Evolutionary conservation across 441 rosid species (phyloP).

Genomic region (Bocquillonia castaneifolia): DNA sequence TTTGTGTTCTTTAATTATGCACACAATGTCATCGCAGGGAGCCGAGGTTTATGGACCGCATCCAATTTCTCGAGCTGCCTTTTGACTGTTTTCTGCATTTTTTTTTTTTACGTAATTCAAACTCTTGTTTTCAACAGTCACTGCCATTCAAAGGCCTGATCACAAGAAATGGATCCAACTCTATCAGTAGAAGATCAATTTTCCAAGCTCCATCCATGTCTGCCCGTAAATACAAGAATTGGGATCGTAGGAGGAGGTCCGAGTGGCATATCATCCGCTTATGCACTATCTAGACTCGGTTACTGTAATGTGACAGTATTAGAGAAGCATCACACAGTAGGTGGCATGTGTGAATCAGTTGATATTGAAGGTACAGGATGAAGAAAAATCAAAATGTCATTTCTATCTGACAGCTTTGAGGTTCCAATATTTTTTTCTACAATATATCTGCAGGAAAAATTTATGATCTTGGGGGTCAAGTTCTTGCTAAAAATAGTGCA

Average conservation of each 20-base stretch:
- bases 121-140: conserved; percentile 16
- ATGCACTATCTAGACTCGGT: conserved; percentile 54
- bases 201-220: conserved; percentile 58
- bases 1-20: neutral
- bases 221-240: conserved; percentile 47
- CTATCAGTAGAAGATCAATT: conserved; percentile 52
- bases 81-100: conserved; percentile 1
- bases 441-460: conserved; percentile 44
- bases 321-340: conserved; percentile 60
- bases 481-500: conserved; percentile 66
- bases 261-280: conserved; percentile 64
- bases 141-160: conserved; percentile 14
- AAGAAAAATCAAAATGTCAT: neutral
- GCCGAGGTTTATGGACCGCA: neutral
- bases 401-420: no score
- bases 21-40: conserved; percentile 13
- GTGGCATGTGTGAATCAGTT: conserved; percentile 72
- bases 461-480: conserved; percentile 76
- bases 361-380: conserved; percentile 52
- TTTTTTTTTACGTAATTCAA: no score
- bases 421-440: no score
- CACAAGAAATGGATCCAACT: conserved; percentile 36
- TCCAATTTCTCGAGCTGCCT: neutral
- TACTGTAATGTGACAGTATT: conserved; percentile 47
- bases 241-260: conserved; percentile 71